phyloP scores from a whole-genome alignment of 345 rosid species.

The Euphorbia tirucalli region DNA sequence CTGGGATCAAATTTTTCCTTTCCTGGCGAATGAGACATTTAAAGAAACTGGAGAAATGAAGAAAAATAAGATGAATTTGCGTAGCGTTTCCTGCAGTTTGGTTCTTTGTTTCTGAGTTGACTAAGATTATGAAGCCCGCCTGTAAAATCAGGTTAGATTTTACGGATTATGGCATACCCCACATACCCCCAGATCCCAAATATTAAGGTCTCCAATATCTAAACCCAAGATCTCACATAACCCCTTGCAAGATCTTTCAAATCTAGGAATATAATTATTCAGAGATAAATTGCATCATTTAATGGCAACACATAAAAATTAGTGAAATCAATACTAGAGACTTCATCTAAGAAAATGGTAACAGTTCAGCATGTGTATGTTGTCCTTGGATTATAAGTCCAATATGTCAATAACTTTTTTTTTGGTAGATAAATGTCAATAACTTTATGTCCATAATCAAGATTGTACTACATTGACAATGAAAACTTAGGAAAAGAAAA shows the following conservation, averaged over 20 bases:
- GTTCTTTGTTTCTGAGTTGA: not conserved
- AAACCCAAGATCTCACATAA: not conserved
- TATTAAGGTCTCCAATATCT: not conserved
- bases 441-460: not conserved
- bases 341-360: not conserved
- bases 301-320: not conserved
- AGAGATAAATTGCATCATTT: not conserved
- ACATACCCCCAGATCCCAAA: not conserved
- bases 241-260: not conserved
- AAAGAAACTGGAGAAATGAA: not conserved
- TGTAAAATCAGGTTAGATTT: not conserved
- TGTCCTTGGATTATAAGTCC: not conserved
- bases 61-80: not conserved
- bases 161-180: not conserved
- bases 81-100: not conserved
- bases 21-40: not conserved
- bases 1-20: not conserved
- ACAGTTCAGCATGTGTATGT: not conserved
- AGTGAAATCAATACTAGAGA: not conserved
- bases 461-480: slow-evolving; percentile 2
- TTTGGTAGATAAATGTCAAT: not conserved
- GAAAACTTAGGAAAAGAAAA: not conserved
- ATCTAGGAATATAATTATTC: not conserved
- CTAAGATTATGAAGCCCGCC: not conserved
- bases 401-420: not conserved